These are phyloP conservation scores for Stropharia rugosoannulata DNA, from an alignment of 768 basidiomycete genomes.

Conservation along the genomic window DNA sequence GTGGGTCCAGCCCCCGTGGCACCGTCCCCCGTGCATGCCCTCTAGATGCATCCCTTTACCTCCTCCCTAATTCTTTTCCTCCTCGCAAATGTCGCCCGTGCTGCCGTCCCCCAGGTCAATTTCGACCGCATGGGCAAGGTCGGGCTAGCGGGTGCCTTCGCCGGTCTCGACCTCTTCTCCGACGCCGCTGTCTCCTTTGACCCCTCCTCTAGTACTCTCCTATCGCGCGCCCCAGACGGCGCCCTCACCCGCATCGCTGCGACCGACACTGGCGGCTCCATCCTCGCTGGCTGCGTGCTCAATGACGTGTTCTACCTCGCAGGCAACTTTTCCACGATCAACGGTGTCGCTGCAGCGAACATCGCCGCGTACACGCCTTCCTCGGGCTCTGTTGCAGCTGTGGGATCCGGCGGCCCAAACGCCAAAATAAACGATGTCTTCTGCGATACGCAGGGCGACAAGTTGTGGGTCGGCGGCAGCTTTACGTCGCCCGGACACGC, in stretches of 20 bases:
- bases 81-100: conserved; percentile 27
- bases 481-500: conserved; percentile 68
- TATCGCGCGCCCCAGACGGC: conserved; percentile 65
- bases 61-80: conserved; percentile 25
- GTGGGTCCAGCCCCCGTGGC: conserved; percentile 5
- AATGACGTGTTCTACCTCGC: conserved; percentile 74
- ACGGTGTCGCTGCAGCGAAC: conserved; percentile 59
- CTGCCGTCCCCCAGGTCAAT: conserved; percentile 40
- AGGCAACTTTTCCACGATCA: conserved; percentile 79
- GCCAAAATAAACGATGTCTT: conserved; percentile 72
- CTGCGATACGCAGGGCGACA: conserved; percentile 66
- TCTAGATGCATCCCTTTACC: conserved; percentile 18
- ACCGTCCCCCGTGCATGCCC: conserved; percentile 19
- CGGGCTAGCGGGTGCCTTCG: conserved; percentile 84
- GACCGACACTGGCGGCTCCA: conserved; percentile 77
- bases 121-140: conserved; percentile 86
- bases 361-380: conserved; percentile 73
- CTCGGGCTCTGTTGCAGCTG: conserved; percentile 53
- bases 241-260: conserved; percentile 68
- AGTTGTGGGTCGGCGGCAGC: conserved; percentile 77
- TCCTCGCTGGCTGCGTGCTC: conserved; percentile 72
- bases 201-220: conserved; percentile 67
- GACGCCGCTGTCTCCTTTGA: conserved; percentile 60
- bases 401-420: conserved; percentile 71
- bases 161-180: conserved; percentile 79